Conservation (phyloP, 768 basidiomycete genomes). For the Lactarius indigo region DNA sequence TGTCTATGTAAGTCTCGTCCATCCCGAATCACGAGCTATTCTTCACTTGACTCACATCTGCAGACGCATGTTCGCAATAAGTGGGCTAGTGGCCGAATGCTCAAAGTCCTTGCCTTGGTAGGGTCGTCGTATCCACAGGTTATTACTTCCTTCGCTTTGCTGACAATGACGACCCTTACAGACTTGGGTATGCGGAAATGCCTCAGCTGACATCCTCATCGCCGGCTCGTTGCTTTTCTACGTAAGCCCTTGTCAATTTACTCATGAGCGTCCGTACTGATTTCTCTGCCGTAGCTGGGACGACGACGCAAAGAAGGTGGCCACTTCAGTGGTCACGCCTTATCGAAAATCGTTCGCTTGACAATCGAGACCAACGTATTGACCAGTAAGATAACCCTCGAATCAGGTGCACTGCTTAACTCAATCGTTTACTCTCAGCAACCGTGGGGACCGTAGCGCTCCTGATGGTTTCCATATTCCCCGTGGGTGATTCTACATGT, state of each 20-base stretch:
- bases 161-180: neutral
- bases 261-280: too few species aligned
- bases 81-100: neutral
- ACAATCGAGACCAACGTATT: conserved; percentile 19
- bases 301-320: neutral
- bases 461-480: neutral
- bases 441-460: neutral
- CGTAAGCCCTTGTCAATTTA: neutral
- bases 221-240: conserved; percentile 3
- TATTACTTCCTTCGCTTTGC: neutral
- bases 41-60: neutral
- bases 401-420: neutral
- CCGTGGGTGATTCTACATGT: neutral
- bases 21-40: neutral
- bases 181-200: conserved; percentile 15
- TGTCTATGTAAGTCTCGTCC: neutral
- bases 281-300: neutral
- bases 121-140: neutral
- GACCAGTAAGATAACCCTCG: conserved; percentile 4
- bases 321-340: neutral
- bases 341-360: conserved; percentile 3
- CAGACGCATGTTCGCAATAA: neutral
- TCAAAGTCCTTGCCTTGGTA: conserved; percentile 3
- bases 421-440: neutral
- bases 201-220: conserved; percentile 8